Conservation (phyloP, 2,329 filamentous ascomycete species). For the Aspergillus amoenus region DNA sequence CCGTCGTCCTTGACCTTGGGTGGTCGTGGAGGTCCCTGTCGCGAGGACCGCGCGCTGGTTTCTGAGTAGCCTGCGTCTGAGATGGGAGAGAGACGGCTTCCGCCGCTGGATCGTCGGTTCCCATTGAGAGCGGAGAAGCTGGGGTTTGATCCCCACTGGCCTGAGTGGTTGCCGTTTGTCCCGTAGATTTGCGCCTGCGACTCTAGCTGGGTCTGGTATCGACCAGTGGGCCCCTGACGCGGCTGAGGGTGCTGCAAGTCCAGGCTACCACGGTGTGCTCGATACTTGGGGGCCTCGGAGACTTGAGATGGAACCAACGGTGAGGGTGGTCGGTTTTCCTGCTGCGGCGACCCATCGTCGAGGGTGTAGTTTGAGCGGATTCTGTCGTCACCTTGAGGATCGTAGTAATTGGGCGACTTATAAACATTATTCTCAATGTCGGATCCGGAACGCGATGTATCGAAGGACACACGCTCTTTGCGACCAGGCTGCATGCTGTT, state of each 20-base stretch:
- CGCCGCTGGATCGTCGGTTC: conserved; percentile 37
- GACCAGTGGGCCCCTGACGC: conserved; percentile 60
- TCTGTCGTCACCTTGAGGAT: conserved; percentile 47
- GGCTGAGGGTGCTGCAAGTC: conserved; percentile 66
- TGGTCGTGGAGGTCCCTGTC: conserved; percentile 48
- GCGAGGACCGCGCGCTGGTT: conserved; percentile 28
- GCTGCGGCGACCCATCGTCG: conserved; percentile 31
- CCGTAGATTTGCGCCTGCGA: conserved; percentile 58
- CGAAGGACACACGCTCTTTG: conserved; percentile 61
- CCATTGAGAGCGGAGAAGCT: conserved; percentile 37
- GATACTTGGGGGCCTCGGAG: conserved; percentile 61
- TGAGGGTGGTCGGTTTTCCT: conserved; percentile 55
- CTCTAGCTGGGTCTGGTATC: conserved; percentile 62
- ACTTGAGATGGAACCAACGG: conserved; percentile 62
- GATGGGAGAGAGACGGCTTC: conserved; percentile 45
- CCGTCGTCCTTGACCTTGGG: conserved; percentile 58
- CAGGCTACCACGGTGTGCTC: conserved; percentile 63
- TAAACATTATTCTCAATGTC: conserved; percentile 67
- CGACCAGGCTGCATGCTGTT: conserved; percentile 57
- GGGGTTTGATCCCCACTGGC: conserved; percentile 47
- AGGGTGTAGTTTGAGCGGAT: conserved; percentile 46
- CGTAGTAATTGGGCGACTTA: conserved; percentile 44
- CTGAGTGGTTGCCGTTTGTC: conserved; percentile 29
- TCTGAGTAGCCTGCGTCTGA: conserved; percentile 50
- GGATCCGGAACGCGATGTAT: conserved; percentile 74